Conservation (phyloP, 106 monocot genomes). For the Dendrobium catenatum region DNA sequence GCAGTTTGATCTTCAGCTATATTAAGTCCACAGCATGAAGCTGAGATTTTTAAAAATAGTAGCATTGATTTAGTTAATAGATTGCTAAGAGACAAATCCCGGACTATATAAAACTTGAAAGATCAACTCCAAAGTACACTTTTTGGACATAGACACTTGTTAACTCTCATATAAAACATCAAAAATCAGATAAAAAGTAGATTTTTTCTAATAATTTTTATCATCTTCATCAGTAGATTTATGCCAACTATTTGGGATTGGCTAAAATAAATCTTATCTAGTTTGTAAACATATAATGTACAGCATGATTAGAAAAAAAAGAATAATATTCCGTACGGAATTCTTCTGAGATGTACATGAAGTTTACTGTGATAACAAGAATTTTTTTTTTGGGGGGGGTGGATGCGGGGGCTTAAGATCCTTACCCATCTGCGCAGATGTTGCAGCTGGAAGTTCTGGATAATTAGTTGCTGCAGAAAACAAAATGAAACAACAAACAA, state of each 20-base stretch:
- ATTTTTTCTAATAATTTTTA: neutral
- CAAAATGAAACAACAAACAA: slow-evolving; percentile 8
- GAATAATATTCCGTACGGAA: neutral
- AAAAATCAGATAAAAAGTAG: neutral
- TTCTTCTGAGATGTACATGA: neutral
- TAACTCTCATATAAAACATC: no score
- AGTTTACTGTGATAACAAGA: neutral
- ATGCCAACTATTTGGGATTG: neutral
- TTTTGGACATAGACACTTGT: neutral
- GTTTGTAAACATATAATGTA: neutral
- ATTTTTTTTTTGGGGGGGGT: no score
- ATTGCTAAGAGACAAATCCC: neutral
- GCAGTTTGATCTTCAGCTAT: neutral
- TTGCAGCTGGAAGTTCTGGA: slow-evolving; percentile 84
- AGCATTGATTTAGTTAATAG: neutral
- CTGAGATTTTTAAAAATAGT: neutral
- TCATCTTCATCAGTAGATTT: neutral
- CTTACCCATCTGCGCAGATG: slow-evolving; percentile 64
- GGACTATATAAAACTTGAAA: no score
- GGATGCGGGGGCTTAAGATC: neutral
- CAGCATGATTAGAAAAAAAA: neutral
- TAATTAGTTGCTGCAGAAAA: slow-evolving; percentile 48
- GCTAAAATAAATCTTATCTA: neutral
- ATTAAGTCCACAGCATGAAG: neutral
- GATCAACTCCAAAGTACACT: no score